Evolutionary conservation across 140 eudicot genomes (phyloP).

Genomic region (Senecio squalidus): DNA sequence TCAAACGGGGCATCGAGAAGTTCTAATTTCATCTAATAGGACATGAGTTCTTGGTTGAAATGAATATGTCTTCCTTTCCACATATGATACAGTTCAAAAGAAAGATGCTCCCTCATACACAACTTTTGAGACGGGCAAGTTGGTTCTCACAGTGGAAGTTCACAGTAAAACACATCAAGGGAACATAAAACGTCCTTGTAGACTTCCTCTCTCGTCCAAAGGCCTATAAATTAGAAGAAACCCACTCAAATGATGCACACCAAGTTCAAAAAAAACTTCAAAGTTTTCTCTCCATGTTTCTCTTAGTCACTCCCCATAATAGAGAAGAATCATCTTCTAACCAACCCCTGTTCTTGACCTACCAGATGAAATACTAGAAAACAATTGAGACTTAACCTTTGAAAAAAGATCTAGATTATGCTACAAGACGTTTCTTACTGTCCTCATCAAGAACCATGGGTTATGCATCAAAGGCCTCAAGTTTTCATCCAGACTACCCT

Average conservation of each 20-base stretch:
- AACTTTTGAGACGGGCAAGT: not conserved
- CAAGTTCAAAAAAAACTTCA: not conserved
- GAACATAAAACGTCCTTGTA: not conserved
- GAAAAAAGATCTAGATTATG: not conserved
- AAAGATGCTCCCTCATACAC: not conserved
- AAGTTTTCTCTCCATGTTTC: not conserved
- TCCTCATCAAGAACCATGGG: not conserved
- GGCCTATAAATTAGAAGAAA: not conserved
- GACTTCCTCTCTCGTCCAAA: not conserved
- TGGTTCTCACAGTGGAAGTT: not conserved
- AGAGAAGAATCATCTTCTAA: not conserved
- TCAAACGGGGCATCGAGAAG: not conserved
- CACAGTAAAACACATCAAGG: not conserved
- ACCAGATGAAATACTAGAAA: not conserved
- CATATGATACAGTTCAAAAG: not conserved
- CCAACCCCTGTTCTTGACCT: not conserved
- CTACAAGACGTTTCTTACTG: not conserved
- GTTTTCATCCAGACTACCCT: conserved; percentile 1
- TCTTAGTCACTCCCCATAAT: not conserved
- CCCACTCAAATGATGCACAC: not conserved
- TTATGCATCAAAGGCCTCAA: not conserved
- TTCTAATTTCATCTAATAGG: not conserved
- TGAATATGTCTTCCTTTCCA: not conserved
- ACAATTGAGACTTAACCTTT: not conserved
- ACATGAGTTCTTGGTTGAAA: not conserved